Conservation (phyloP, 225 moss, liverwort and hornwort genomes). For the Polytrichum commune region DNA sequence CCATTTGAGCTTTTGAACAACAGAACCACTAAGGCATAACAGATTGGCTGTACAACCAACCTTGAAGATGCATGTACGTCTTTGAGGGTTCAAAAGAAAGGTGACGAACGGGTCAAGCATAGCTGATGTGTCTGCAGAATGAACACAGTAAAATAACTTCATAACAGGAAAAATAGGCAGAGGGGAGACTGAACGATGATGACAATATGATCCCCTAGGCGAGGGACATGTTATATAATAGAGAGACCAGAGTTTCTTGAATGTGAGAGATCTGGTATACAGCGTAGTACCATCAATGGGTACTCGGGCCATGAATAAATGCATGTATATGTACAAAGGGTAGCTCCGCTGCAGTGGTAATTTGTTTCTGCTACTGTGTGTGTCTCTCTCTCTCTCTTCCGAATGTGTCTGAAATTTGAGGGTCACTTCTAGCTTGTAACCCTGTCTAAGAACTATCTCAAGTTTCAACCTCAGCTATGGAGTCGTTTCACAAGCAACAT, state of each 20-base stretch:
- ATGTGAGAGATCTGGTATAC: constrained; percentile 12
- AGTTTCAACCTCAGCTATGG: background rate
- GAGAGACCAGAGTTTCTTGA: constrained; percentile 6
- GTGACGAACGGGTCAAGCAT: no score
- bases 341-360: constrained; percentile 6
- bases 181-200: background rate
- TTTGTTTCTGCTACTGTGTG: background rate
- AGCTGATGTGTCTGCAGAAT: no score
- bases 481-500: constrained; percentile 12
- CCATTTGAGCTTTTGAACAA: no score
- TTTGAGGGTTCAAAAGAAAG: no score
- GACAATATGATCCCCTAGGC: background rate
- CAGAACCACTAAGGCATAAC: no score
- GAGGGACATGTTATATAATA: background rate
- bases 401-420: constrained; percentile 2
- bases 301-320: constrained; percentile 24
- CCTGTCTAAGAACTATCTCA: constrained; percentile 5
- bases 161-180: no score
- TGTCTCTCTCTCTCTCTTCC: constrained; percentile 3
- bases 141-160: no score
- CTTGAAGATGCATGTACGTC: no score
- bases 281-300: constrained; percentile 9
- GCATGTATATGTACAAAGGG: constrained; percentile 25
- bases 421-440: constrained; percentile 20
- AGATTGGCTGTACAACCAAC: no score